Percentiles rank a stretch among this genome's conserved stretches.
Evolutionary conservation across 192 early-diverging fungal genomes (phyloP).

Genomic region (Rhizoclosmatium globosum): DNA sequence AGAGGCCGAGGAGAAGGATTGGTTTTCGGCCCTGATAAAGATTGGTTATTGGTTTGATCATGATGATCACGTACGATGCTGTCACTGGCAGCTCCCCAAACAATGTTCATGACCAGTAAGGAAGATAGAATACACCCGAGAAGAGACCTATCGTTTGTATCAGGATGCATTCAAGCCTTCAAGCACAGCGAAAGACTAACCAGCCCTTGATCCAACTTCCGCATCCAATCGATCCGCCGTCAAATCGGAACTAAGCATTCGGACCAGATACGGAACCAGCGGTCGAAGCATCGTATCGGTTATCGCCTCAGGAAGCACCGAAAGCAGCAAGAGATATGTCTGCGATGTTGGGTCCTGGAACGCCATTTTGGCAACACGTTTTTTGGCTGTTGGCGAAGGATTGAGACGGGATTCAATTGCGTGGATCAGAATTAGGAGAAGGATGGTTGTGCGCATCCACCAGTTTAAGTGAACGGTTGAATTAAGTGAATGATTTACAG

Average conservation of each 20-base stretch:
- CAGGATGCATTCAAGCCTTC: conserved; percentile 6
- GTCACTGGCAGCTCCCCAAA: conserved; percentile 58
- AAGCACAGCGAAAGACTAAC: neutral
- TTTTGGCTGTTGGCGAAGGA: no score
- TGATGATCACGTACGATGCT: neutral
- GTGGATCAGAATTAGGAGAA: no score
- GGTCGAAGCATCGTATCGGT: conserved; percentile 54
- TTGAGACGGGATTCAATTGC: no score
- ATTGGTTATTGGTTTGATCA: neutral
- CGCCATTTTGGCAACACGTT: no score
- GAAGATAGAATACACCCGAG: conserved; percentile 54
- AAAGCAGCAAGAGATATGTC: conserved; percentile 40
- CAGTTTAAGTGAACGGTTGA: no score
- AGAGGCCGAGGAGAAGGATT: conserved; percentile 30
- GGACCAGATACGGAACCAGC: conserved; percentile 55
- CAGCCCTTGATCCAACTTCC: conserved; percentile 7
- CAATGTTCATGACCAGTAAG: conserved; percentile 58
- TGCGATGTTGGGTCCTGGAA: conserved; percentile 10
- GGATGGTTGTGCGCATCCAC: no score
- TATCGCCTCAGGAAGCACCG: conserved; percentile 57
- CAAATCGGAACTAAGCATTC: conserved; percentile 11
- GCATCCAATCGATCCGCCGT: neutral
- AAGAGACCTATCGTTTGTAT: conserved; percentile 43
- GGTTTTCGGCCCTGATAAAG: conserved; percentile 26
- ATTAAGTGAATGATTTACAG: no score